Conservation (phyloP, 768 basidiomycete species). For the Epithele typhae region DNA sequence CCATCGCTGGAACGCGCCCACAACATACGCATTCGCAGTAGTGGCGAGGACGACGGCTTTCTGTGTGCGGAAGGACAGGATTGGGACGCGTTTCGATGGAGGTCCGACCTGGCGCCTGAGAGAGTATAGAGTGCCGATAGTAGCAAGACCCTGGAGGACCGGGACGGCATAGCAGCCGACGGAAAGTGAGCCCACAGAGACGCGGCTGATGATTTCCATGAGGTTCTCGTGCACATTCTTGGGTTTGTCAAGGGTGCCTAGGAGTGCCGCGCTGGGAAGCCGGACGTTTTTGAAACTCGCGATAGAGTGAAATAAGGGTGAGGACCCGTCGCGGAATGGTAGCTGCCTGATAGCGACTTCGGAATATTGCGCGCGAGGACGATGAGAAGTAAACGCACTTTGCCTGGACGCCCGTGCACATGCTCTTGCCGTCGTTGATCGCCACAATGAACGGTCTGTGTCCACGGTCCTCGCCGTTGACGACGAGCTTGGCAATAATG, state of each 20-base stretch:
- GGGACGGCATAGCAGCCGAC: no score
- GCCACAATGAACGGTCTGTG: slow-evolving; percentile 36
- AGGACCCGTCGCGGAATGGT: neutral
- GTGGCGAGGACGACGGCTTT: slow-evolving; percentile 56
- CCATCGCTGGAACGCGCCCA: slow-evolving; percentile 26
- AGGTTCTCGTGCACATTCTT: no score
- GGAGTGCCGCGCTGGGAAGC: slow-evolving; percentile 24
- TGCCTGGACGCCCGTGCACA: slow-evolving; percentile 30
- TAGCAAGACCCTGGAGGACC: slow-evolving; percentile 16
- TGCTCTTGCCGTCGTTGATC: slow-evolving; percentile 34
- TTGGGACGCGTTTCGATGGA: slow-evolving; percentile 30
- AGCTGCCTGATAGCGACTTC: neutral
- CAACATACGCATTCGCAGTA: slow-evolving; percentile 46
- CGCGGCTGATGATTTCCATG: no score
- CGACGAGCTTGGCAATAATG: slow-evolving; percentile 37
- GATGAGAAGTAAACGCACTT: neutral
- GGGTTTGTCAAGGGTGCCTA: slow-evolving; percentile 4
- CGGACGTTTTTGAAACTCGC: slow-evolving; percentile 29
- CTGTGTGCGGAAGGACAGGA: slow-evolving; percentile 62
- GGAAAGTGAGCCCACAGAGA: no score
- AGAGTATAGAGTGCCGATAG: slow-evolving; percentile 17
- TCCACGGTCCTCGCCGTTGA: slow-evolving; percentile 32
- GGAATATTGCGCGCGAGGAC: neutral
- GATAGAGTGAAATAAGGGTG: slow-evolving; percentile 27
- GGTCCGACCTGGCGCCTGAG: neutral